Evolutionary conservation across 163 green algal species (phyloP), one percentile per base, ranked within the genome.

Genomic region (Chloroidium sp.): DNA sequence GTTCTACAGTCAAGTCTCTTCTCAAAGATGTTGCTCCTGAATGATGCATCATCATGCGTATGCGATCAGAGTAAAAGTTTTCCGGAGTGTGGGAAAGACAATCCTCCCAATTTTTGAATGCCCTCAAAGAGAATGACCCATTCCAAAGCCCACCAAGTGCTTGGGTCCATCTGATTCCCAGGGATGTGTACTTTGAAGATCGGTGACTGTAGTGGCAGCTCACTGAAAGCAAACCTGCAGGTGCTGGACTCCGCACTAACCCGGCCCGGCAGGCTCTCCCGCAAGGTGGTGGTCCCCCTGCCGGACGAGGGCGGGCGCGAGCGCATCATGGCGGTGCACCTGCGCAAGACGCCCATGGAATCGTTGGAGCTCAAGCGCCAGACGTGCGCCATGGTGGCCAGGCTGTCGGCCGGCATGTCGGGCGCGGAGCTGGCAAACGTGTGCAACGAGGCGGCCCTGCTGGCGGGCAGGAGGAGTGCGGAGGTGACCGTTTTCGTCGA

Each of bases 381-480:
- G 10, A 67, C 74, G 2, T 83, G 68, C 60, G 59, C 1, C 0
- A 1, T 62, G 60, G 62, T 81, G 8, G 80, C 84, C 0, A 69
- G 76, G 1, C 62, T 90, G 4, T 84, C 83, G 2, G 60, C 82
- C 77, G 89, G 90, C 36, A 93, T 95, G 74, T 90, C 88, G 2
- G 94, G 94, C 69, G 94, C 94, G 13, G 92, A 97, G 83, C 89
- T 98, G 80, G 88, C 91, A 8, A 98, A 97, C 79, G 87, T 97
- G 74, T 88, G 95, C n/a, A 96, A 97, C 78, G 94, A 98, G 89
- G 93, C 90, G 0, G 86, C 90, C 0, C 86, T 97, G 80, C 83
- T 96, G 77, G 89, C 92, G 12, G 92, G 76, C 10, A 62, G 83
- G 10, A 79, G 69, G 10, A 74, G 75, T 1, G 74, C 79, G 4